Base-by-base conservation (phyloP, 164 flowering plant genomes). In the Magnolia sinica region DNA sequence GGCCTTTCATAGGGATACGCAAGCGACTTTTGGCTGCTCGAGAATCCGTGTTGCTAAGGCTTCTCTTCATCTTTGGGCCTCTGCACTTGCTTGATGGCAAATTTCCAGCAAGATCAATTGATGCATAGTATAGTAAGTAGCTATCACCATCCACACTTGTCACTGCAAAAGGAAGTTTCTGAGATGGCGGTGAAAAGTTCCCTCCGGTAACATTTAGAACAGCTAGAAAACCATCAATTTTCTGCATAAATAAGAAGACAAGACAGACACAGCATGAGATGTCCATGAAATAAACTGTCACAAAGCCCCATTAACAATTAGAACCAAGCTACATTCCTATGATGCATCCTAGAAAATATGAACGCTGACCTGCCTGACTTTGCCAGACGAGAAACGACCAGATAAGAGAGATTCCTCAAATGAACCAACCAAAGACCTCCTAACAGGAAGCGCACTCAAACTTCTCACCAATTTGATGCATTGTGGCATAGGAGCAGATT, bases 391-490 rank as follows among this genome's bases (percentile, higher is more conserved):
- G 31, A 91, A 85, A 18, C 94, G 89, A 74, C 98, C 98, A 74
- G 98, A 93, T 80, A 95, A 81, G 10, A 95, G 82, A 71, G 97
- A 95, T 78, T 95, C 98, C 85, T 95, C 98, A 83, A 95, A 95
- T 10, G 98, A 95, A 81, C 98, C 98, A 81, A 95, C 94, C 88
- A 95, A 87, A 16, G 98, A 92, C 80, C 98, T 90, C 78, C 93
- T 82, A 50, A 89, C 87, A 29, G 91, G 81, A 31, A 79, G 88
- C 67, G 85, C 89, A 84, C 89, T 86, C 75, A 87, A 80, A 76
- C 84, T 87, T 79, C 90, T 89, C 51, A 81, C 65, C 3, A 82
- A 74, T 75, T 82, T 88, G 27, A 72, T 74, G 76, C 82, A 76
- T 68, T 78, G 86, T 20, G 82, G 76, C 9, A 72, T 74, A 18